Percentiles rank a stretch among this genome's conserved stretches.
Evolutionary conservation across 2,329 filamentous ascomycete genomes (phyloP).

Genomic region (Cordyceps pruinosa): DNA sequence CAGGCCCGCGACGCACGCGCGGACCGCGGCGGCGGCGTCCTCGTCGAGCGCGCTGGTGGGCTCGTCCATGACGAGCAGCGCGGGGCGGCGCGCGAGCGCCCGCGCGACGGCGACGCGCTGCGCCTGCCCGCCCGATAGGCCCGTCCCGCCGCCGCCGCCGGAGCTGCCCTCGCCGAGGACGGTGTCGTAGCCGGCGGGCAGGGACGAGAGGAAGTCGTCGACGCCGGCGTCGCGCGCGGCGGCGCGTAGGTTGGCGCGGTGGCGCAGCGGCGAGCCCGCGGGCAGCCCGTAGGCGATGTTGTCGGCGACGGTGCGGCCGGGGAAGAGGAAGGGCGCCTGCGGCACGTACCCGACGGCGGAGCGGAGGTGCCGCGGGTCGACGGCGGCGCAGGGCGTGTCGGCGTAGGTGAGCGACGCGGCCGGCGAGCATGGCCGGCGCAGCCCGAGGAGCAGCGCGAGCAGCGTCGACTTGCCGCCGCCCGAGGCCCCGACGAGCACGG

Average conservation of each 20-base stretch:
- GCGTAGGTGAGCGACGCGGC: slow-evolving; percentile 48
- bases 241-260: slow-evolving; percentile 34
- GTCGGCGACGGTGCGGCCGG: slow-evolving; percentile 62
- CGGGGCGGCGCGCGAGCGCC: slow-evolving; percentile 64
- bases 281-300: slow-evolving; percentile 79
- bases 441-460: slow-evolving; percentile 62
- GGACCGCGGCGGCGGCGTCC: slow-evolving; percentile 56
- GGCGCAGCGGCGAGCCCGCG: slow-evolving; percentile 43
- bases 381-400: slow-evolving; percentile 44
- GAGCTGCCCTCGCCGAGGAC: slow-evolving; percentile 61
- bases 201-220: slow-evolving; percentile 66
- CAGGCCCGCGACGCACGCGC: slow-evolving; percentile 53
- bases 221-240: slow-evolving; percentile 58
- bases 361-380: slow-evolving; percentile 57
- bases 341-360: slow-evolving; percentile 60
- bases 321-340: slow-evolving; percentile 70
- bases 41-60: slow-evolving; percentile 76
- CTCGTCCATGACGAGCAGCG: slow-evolving; percentile 76
- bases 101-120: slow-evolving; percentile 77
- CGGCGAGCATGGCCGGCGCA: slow-evolving; percentile 46
- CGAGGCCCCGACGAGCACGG: slow-evolving; percentile 74
- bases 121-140: slow-evolving; percentile 71
- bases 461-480: slow-evolving; percentile 92
- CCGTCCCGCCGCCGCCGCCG: slow-evolving; percentile 36
- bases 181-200: slow-evolving; percentile 57